Evolutionary conservation across 768 basidiomycete species (phyloP).

Genomic region (Rhizopogon vinicolor): DNA sequence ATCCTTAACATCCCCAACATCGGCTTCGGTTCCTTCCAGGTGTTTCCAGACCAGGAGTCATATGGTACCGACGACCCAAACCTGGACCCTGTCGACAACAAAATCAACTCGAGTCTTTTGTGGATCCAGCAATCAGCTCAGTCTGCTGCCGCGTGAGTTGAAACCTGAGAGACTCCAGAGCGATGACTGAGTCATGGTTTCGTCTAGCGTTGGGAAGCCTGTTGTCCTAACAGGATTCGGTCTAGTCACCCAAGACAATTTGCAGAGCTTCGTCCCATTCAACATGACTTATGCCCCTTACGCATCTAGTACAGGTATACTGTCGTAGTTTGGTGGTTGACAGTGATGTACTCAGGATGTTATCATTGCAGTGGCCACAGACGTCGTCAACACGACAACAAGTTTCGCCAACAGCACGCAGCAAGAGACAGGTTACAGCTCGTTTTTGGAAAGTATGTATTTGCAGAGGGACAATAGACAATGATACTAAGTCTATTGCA

Average conservation of each 20-base stretch:
- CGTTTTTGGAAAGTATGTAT: slow-evolving; percentile 46
- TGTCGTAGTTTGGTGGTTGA: neutral
- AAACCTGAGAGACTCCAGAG: neutral
- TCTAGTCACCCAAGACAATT: slow-evolving; percentile 53
- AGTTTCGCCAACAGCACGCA: slow-evolving; percentile 52
- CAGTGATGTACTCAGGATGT: neutral
- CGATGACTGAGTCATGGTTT: neutral
- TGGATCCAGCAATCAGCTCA: slow-evolving; percentile 54
- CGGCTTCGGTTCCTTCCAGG: slow-evolving; percentile 55
- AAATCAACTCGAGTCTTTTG: slow-evolving; percentile 41
- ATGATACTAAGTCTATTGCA: slow-evolving; percentile 11
- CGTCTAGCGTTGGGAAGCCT: slow-evolving; percentile 50
- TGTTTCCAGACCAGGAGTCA: slow-evolving; percentile 65
- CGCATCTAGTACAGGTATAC: slow-evolving; percentile 27
- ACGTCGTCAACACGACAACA: slow-evolving; percentile 25
- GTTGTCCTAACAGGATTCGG: slow-evolving; percentile 52
- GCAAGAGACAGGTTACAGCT: slow-evolving; percentile 46
- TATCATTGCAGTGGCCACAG: slow-evolving; percentile 10
- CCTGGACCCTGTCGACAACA: slow-evolving; percentile 47
- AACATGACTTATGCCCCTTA: slow-evolving; percentile 44
- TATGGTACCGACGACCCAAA: slow-evolving; percentile 48
- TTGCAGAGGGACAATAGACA: neutral
- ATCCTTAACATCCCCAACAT: slow-evolving; percentile 53
- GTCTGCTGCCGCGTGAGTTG: slow-evolving; percentile 38
- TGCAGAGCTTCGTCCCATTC: slow-evolving; percentile 56